Base-by-base conservation (phyloP, 192 early-diverging fungal genomes). In the Thoreauomyces humboldtii region DNA sequence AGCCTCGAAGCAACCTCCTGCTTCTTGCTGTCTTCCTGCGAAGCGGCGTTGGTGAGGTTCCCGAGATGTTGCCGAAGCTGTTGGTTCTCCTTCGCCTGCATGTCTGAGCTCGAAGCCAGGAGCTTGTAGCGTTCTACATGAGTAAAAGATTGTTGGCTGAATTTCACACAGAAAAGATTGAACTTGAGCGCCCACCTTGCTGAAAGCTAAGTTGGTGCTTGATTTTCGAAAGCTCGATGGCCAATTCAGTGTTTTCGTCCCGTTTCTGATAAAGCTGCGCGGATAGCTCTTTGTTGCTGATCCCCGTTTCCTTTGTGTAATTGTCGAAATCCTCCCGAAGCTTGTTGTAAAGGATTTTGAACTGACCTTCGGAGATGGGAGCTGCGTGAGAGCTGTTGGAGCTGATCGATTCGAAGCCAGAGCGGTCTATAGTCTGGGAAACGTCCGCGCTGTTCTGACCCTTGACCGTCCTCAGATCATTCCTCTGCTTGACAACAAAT, bases 1-100 rank as follows among this genome's bases (percentile, higher is more conserved):
- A 87, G 69, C 6, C 72, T 60, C 14, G 83, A 73, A 1, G 77
- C 70, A 4, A 86, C 50, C 22, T 81, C 73, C 54, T 89, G 86
- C 43, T 80, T 71, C 47, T 83, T 80, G 25, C 61, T 67, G 65
- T 92, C 91, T 38, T 86, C 84, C 7, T 71, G 46, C 34, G 85
- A 77, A 29, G 77, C 66, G 9, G 72, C 59, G 21, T 74, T 56
- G 62, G 83, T 73, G n/a, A 89, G 59, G 17, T 68, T 70, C 22
- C 66, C 44, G n/a, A 85, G 74, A n/a, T 82, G 77, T 31, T 85
- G 63, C 44, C 85, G 84, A 41, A 89, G 70, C 51, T 88, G 82
- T 1, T 77, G 60, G 34, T 86, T 80, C 53, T 92, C 88, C 5
- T 74, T 80, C 36, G 63, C 72, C 50, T 82, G 83, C n/a, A 77